These are phyloP conservation scores for Umbelopsis sp. DNA, from an alignment of 192 early-diverging fungal genomes.

Conservation along the genomic window DNA sequence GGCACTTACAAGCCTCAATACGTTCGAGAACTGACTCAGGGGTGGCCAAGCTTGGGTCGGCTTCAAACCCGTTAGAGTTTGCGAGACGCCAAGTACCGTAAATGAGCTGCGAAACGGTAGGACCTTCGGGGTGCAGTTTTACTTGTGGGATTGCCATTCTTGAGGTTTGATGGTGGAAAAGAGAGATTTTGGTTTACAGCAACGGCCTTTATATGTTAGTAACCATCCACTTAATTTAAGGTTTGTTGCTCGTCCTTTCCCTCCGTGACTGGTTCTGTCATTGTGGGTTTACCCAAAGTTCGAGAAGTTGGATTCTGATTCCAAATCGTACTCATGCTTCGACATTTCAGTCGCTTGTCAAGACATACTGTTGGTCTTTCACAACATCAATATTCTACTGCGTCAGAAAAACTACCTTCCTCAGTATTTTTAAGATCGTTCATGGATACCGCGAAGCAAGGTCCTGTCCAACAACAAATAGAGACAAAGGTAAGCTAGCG, in stretches of 20 bases:
- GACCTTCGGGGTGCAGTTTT: conserved; percentile 18
- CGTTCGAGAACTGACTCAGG: conserved; percentile 41
- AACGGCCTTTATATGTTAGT: background rate
- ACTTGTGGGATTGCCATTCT: conserved; percentile 22
- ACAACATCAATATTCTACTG: conserved; percentile 6
- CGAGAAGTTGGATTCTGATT: background rate
- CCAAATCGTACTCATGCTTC: conserved; percentile 1
- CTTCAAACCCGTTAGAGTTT: conserved; percentile 21
- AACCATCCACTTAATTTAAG: background rate
- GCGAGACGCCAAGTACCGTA: conserved; percentile 48
- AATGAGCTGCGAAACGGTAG: conserved; percentile 39
- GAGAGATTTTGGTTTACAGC: background rate
- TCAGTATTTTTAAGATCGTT: conserved; percentile 35
- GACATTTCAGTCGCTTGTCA: background rate
- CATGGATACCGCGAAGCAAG: conserved; percentile 31
- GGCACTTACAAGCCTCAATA: conserved; percentile 38
- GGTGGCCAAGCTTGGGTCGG: conserved; percentile 27
- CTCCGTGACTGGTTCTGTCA: background rate
- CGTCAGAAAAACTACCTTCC: conserved; percentile 14
- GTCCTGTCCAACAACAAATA: conserved; percentile 34
- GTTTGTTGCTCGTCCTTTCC: background rate
- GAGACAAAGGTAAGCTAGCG: conserved; percentile 31
- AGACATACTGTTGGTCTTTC: conserved; percentile 9
- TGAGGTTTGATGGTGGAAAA: background rate
- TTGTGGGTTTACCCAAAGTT: background rate